Conservation (phyloP, 768 basidiomycete genomes). For the Tubosaeta sp. region DNA sequence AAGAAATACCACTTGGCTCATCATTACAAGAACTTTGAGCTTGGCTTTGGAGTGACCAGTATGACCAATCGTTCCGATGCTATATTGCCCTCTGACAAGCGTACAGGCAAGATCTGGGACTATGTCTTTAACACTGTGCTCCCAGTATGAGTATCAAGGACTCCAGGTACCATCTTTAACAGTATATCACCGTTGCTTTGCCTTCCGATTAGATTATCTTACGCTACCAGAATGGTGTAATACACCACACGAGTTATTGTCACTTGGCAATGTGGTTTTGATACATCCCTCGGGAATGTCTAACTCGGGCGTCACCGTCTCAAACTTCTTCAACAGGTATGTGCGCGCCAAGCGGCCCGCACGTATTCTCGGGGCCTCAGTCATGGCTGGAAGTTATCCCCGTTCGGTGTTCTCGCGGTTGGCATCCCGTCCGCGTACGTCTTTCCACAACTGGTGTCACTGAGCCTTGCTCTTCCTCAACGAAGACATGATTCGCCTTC, state of each 20-base stretch:
- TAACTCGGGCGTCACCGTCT: too few species aligned
- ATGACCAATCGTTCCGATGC: conserved; percentile 20
- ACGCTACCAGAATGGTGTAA: conserved; percentile 9
- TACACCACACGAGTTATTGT: background rate
- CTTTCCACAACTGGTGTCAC: too few species aligned
- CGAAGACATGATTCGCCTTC: too few species aligned
- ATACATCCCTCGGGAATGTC: too few species aligned
- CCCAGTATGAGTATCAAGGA: conserved; percentile 40
- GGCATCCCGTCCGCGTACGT: too few species aligned
- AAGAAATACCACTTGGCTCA: conserved; percentile 98
- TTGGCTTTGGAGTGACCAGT: conserved; percentile 97
- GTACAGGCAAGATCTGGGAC: conserved; percentile 88
- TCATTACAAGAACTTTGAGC: conserved; percentile 97
- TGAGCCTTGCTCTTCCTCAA: too few species aligned
- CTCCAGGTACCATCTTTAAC: background rate
- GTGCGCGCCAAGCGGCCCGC: too few species aligned
- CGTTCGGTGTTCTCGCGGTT: too few species aligned
- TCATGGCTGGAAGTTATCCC: too few species aligned
- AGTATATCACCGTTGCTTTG: conserved; percentile 6
- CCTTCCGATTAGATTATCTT: conserved; percentile 7
- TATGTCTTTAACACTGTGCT: conserved; percentile 82
- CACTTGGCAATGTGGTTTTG: too few species aligned
- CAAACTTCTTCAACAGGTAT: too few species aligned
- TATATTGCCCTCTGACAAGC: conserved; percentile 1
- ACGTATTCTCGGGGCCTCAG: too few species aligned